These are phyloP conservation scores for Fusarium buxicola DNA, from an alignment of 2,329 filamentous ascomycete genomes.

Conservation along the genomic window DNA sequence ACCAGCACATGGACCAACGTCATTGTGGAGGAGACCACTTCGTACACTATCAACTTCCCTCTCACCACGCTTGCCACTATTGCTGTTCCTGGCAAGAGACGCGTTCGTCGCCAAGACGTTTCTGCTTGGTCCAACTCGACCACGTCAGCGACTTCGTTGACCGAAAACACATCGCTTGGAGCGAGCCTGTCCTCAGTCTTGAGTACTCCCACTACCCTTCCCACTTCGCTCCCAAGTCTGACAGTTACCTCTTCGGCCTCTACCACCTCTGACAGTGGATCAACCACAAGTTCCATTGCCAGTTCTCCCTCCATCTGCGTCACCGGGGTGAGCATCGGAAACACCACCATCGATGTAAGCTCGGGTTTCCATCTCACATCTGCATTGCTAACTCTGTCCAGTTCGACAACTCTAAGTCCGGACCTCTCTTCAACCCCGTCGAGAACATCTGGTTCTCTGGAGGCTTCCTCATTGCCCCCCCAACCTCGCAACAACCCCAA, in stretches of 20 bases:
- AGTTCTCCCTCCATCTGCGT: slow-evolving; percentile 44
- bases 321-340: slow-evolving; percentile 51
- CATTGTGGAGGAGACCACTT: slow-evolving; percentile 54
- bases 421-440: slow-evolving; percentile 55
- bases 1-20: slow-evolving; percentile 56
- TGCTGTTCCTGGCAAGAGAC: slow-evolving; percentile 44
- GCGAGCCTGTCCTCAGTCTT: slow-evolving; percentile 48
- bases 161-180: slow-evolving; percentile 37
- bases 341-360: slow-evolving; percentile 54
- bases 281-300: slow-evolving; percentile 11
- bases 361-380: neutral
- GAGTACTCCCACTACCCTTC: slow-evolving; percentile 7
- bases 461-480: slow-evolving; percentile 55
- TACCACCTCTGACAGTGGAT: neutral
- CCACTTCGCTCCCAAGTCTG: slow-evolving; percentile 12
- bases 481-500: slow-evolving; percentile 48
- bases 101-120: slow-evolving; percentile 47
- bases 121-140: slow-evolving; percentile 50
- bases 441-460: slow-evolving; percentile 57
- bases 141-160: slow-evolving; percentile 30
- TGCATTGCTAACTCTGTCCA: slow-evolving; percentile 38
- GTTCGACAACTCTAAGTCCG: slow-evolving; percentile 53
- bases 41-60: slow-evolving; percentile 55
- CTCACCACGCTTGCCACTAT: slow-evolving; percentile 54
- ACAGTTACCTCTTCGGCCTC: slow-evolving; percentile 17